Percentiles rank a stretch among this genome's conserved stretches.
phyloP scores from a whole-genome alignment of 2,329 filamentous ascomycete genomes.

The Cordyceps militaris region DNA sequence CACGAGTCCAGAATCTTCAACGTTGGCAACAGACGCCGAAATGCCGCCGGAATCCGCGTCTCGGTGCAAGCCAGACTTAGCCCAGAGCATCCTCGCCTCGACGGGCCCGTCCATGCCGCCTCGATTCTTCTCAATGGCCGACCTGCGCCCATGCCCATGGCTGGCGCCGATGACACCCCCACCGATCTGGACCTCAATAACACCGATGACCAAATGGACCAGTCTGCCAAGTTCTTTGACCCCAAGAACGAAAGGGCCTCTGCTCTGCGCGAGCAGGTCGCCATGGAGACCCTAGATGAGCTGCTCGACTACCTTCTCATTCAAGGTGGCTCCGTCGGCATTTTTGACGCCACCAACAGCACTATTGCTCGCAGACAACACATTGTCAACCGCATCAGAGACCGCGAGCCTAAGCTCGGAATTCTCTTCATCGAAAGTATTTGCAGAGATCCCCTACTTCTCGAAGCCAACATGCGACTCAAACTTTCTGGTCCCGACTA shows the following conservation, averaged over 20 bases:
- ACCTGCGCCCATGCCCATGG: slow-evolving; percentile 28
- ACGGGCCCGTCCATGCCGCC: slow-evolving; percentile 45
- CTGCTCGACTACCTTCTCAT: slow-evolving; percentile 81
- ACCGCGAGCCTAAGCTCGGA: slow-evolving; percentile 77
- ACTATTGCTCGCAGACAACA: slow-evolving; percentile 78
- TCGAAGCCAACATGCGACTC: slow-evolving; percentile 94
- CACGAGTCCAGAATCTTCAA: slow-evolving; percentile 97
- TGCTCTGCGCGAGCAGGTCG: slow-evolving; percentile 81
- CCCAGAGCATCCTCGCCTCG: slow-evolving; percentile 30
- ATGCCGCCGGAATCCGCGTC: slow-evolving; percentile 58
- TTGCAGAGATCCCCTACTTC: slow-evolving; percentile 73
- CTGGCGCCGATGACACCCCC: slow-evolving; percentile 29
- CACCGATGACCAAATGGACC: slow-evolving; percentile 49
- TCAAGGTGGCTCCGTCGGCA: slow-evolving; percentile 80
- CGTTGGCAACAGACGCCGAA: slow-evolving; percentile 82
- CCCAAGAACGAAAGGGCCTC: slow-evolving; percentile 78
- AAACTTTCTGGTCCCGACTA: slow-evolving; percentile 96
- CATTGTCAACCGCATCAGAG: slow-evolving; percentile 75
- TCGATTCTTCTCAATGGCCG: slow-evolving; percentile 51
- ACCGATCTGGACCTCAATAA: slow-evolving; percentile 31
- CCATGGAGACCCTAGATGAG: slow-evolving; percentile 87
- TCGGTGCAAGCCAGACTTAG: slow-evolving; percentile 26
- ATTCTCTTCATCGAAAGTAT: slow-evolving; percentile 94
- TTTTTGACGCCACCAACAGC: slow-evolving; percentile 96
- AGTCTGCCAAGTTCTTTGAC: slow-evolving; percentile 91